phyloP scores from a whole-genome alignment of 2,329 filamentous ascomycete species.

The Malbranchea zuffiana region DNA sequence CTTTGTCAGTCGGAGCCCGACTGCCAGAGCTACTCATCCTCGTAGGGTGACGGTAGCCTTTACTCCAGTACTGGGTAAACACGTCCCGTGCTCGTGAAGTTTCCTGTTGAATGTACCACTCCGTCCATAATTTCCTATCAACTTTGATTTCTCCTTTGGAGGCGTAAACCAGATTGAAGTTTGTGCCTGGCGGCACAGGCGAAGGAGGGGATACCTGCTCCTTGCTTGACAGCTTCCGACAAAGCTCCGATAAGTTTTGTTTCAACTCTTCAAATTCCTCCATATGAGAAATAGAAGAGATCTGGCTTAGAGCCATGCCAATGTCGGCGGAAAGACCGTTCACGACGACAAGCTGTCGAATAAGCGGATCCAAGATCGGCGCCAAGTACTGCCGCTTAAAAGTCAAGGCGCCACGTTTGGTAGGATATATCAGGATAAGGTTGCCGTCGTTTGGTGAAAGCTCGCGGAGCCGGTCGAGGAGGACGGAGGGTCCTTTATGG shows the following conservation, averaged over 20 bases:
- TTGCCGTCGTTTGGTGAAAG: constrained; percentile 46
- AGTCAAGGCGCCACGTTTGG: constrained; percentile 44
- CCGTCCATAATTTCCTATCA: constrained; percentile 46
- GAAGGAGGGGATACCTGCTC: constrained; percentile 18
- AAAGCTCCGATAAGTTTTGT: constrained; percentile 31
- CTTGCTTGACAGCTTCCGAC: constrained; percentile 24
- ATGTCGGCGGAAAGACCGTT: constrained; percentile 49
- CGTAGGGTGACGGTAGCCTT: constrained; percentile 26
- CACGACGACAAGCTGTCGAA: constrained; percentile 49
- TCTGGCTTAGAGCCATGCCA: constrained; percentile 43
- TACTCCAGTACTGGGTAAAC: constrained; percentile 34
- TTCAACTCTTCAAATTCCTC: constrained; percentile 44
- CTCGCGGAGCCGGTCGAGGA: constrained; percentile 51
- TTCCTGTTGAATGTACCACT: constrained; percentile 57
- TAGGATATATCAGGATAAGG: constrained; percentile 54
- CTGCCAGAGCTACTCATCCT: constrained; percentile 20
- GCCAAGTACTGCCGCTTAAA: constrained; percentile 51
- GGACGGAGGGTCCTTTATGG: constrained; percentile 43
- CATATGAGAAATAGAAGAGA: constrained; percentile 44
- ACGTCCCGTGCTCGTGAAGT: constrained; percentile 47
- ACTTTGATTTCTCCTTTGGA: constrained; percentile 42
- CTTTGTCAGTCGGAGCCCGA: constrained; percentile 25
- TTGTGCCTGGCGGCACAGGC: constrained; percentile 22
- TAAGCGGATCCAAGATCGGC: constrained; percentile 50
- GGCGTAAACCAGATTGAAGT: constrained; percentile 40